Conservation (phyloP, 2,329 filamentous ascomycete genomes). For the Trichoderma semiorbis region DNA sequence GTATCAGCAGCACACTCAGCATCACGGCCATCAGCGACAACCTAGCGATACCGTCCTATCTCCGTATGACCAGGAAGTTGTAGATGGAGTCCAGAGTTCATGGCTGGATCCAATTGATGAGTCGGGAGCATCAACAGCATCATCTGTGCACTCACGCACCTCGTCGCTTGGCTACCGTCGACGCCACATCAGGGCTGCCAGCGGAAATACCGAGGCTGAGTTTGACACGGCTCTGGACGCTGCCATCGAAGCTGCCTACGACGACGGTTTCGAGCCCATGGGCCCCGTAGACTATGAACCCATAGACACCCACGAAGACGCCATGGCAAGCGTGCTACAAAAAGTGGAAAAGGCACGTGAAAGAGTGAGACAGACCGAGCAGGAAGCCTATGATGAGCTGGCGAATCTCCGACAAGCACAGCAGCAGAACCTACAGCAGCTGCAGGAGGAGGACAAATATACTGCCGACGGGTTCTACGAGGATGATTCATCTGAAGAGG, state of each 20-base stretch:
- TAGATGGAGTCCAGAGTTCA: conserved; percentile 71
- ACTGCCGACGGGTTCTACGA: conserved; percentile 57
- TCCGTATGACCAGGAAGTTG: conserved; percentile 27
- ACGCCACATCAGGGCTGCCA: conserved; percentile 65
- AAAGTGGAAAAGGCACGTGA: conserved; percentile 75
- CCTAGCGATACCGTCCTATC: conserved; percentile 11
- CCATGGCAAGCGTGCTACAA: conserved; percentile 54
- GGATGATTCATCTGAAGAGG: conserved; percentile 64
- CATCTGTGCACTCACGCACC: conserved; percentile 76
- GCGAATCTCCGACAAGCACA: conserved; percentile 45
- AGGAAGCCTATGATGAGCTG: conserved; percentile 50
- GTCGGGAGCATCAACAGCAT: conserved; percentile 73
- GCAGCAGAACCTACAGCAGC: conserved; percentile 31
- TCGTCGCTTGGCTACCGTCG: conserved; percentile 66
- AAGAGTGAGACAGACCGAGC: conserved; percentile 68
- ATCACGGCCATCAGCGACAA: conserved; percentile 14
- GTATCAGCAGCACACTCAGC: conserved; percentile 24
- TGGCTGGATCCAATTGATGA: conserved; percentile 96
- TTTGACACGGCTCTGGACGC: conserved; percentile 94
- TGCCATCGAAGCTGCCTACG: conserved; percentile 92
- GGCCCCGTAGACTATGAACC: conserved; percentile 42
- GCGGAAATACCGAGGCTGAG: conserved; percentile 76
- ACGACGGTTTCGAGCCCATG: conserved; percentile 80
- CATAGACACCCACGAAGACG: conserved; percentile 40
- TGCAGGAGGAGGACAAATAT: conserved; percentile 17